These are phyloP conservation scores for Suillus alpinus DNA, from an alignment of 768 basidiomycete species.

Conservation along the genomic window DNA sequence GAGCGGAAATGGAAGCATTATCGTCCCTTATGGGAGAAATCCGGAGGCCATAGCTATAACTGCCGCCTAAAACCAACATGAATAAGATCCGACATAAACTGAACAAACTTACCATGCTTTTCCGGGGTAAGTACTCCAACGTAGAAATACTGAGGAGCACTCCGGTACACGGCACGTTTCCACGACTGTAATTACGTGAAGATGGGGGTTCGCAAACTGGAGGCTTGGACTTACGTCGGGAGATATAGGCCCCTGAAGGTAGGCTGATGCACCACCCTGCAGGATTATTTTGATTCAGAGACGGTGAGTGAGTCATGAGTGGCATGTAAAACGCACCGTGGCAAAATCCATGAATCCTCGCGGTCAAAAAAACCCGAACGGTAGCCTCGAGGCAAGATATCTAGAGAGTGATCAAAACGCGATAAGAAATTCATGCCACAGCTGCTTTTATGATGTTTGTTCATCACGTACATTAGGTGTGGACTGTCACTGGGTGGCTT, in stretches of 20 bases:
- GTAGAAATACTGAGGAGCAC: slow-evolving; percentile 56
- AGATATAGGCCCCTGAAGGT: slow-evolving; percentile 9
- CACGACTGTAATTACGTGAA: slow-evolving; percentile 40
- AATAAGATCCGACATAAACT: slow-evolving; percentile 2
- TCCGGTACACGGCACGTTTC: slow-evolving; percentile 58
- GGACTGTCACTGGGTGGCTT: neutral
- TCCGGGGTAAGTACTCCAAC: slow-evolving; percentile 57
- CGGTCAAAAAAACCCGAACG: neutral
- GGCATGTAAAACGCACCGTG: neutral
- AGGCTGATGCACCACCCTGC: slow-evolving; percentile 13
- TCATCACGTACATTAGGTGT: neutral
- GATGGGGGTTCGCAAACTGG: neutral
- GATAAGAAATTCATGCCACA: slow-evolving; percentile 7
- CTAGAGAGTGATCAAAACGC: neutral
- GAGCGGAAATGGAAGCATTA: slow-evolving; percentile 24
- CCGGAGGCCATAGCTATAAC: slow-evolving; percentile 60
- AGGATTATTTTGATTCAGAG: neutral
- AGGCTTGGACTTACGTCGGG: slow-evolving; percentile 23
- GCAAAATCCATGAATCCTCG: slow-evolving; percentile 12
- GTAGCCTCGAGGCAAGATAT: neutral
- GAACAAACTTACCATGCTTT: slow-evolving; percentile 48
- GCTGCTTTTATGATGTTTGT: neutral
- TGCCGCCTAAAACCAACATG: slow-evolving; percentile 39
- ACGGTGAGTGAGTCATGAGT: neutral
- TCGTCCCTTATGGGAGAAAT: slow-evolving; percentile 44